Evolutionary conservation across 78 protist genomes (phyloP), one percentile per base, ranked within the genome.

Genomic region (Cavenderia fasciculata): DNA sequence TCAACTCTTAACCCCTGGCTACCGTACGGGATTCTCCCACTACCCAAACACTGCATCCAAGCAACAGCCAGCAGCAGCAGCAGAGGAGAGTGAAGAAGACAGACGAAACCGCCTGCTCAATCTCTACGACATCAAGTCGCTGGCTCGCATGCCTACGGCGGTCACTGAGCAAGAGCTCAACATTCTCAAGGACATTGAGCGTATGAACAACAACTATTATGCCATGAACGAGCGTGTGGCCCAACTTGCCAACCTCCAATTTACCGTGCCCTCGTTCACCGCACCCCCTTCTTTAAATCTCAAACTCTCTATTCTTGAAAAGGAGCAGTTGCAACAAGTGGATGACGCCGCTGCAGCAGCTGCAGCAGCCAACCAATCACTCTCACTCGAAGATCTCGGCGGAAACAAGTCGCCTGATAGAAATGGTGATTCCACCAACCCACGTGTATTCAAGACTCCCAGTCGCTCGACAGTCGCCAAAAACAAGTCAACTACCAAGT

Each of bases 61-160:
- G 14, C 38, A 63, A 21, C 69, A 31, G 36, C 10, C 69, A 4
- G 4, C 4, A 4, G 4, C 36, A 27, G 31, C 12, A 27, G 44
- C 40, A 27, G 36, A 31, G 49, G 72, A 63, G 47, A 16, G 51
- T 21, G 72, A 63, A 2, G 72, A 33, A 63, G 72, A 63, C 19
- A 63, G 38, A 21, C 43, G 72, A 19, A 31, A 34, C 2, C 43
- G 72, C 5, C 12, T 63, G 72, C 51, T 47, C 1, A 36, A 38
- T 43, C 25, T 63, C 1, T 63, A 38, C 21, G 72, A 63, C 25
- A 8, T 3, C 2, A 63, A 63, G 47, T 40, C n/a, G n/a, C n/a
- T n/a, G n/a, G n/a, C n/a, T n/a, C n/a, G n/a, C n/a, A n/a, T n/a
- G n/a, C n/a, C n/a, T n/a, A n/a, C n/a, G n/a, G n/a, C n/a, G n/a